A percentile compares a stretch with the other conserved stretches of the same genome.
These are phyloP conservation scores for Maudiozyma turicensis DNA, from an alignment of 805 yeast species.

Conservation along the genomic window DNA sequence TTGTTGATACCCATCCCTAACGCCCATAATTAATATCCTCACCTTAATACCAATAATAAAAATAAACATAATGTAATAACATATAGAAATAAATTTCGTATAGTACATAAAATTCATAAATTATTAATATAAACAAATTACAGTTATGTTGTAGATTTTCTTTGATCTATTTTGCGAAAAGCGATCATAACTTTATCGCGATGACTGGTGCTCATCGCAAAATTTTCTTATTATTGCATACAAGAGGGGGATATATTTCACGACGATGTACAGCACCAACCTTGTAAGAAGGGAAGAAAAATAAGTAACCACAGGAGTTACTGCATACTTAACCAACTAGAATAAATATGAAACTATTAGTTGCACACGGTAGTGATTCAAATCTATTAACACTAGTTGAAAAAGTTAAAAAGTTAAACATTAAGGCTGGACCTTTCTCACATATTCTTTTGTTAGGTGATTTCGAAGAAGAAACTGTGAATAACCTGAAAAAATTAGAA, in stretches of 20 bases:
- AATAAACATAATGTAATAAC: background rate
- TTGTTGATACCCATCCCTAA: background rate
- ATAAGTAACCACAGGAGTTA: no score
- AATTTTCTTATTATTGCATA: no score
- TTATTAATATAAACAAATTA: background rate
- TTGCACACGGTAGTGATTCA: constrained; percentile 12
- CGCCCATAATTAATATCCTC: background rate
- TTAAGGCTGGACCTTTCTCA: constrained; percentile 60
- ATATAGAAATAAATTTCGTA: background rate
- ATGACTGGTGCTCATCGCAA: no score
- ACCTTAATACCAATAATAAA: background rate
- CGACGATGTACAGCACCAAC: no score
- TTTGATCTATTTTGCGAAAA: no score
- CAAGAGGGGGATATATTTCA: no score
- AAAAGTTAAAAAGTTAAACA: constrained; percentile 40
- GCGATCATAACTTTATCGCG: no score
- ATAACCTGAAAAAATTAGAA: constrained; percentile 7
- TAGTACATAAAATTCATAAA: background rate
- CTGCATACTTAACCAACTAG: background rate
- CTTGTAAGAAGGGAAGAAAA: no score
- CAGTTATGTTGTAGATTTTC: background rate
- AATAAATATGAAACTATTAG: constrained; percentile 5
- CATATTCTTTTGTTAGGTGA: constrained; percentile 46
- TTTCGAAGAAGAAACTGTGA: constrained; percentile 7
- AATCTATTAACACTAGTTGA: constrained; percentile 28